Conservation (phyloP, 2,329 filamentous ascomycete genomes). For the Colletotrichum camelliae region DNA sequence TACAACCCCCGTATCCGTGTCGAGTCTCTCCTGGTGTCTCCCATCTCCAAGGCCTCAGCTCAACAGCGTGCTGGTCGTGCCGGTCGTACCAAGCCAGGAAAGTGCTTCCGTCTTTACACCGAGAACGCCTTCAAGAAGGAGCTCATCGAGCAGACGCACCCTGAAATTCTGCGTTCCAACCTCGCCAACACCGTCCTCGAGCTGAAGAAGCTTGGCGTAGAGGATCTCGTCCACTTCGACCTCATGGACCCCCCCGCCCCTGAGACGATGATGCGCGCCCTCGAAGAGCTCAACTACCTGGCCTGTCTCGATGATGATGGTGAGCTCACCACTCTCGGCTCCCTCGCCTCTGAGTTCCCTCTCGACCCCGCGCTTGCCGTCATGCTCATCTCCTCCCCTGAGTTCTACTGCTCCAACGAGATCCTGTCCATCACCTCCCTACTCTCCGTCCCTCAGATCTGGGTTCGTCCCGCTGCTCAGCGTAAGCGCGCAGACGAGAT, state of each 20-base stretch:
- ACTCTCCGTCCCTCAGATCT: constrained; percentile 93
- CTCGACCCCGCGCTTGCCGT: constrained; percentile 93
- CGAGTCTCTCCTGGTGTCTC: constrained; percentile 95
- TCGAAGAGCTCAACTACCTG: constrained; percentile 97
- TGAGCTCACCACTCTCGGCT: constrained; percentile 84
- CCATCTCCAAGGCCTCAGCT: constrained; percentile 96
- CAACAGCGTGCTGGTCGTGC: constrained; percentile 98
- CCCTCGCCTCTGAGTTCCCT: constrained; percentile 91
- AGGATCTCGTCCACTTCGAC: constrained; percentile 97
- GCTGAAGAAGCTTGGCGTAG: constrained; percentile 94
- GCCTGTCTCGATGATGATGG: constrained; percentile 97
- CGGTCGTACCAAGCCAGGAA: constrained; percentile 96
- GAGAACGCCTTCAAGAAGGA: constrained; percentile 97
- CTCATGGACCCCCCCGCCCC: constrained; percentile 98
- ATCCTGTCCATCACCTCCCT: constrained; percentile 94
- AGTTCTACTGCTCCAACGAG: constrained; percentile 99
- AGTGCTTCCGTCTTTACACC: constrained; percentile 97
- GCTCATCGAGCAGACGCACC: constrained; percentile 95
- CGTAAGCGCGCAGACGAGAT: constrained; percentile 96
- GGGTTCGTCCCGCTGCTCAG: constrained; percentile 83
- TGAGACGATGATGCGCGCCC: constrained; percentile 96
- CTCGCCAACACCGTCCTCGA: constrained; percentile 94
- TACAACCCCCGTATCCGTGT: constrained; percentile 97
- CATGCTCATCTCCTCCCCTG: constrained; percentile 96
- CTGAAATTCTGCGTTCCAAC: constrained; percentile 94